Conservation (phyloP, 2,329 filamentous ascomycete species). For the Fusarium kyushuense region DNA sequence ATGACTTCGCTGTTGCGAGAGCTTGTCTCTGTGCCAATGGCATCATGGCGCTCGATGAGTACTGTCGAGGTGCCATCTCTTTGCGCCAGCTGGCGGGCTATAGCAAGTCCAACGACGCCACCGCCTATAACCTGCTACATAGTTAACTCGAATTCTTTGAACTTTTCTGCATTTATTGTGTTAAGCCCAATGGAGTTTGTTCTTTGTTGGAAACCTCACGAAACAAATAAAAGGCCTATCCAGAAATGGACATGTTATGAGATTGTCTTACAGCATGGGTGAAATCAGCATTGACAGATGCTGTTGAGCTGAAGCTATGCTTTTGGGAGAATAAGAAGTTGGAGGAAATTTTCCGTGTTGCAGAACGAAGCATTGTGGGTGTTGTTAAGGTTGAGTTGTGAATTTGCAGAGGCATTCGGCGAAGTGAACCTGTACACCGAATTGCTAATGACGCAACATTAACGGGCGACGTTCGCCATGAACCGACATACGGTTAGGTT, state of each 20-base stretch:
- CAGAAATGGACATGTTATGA: constrained; percentile 2
- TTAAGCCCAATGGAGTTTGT: background rate
- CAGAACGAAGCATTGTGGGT: constrained; percentile 33
- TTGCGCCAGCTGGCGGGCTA: constrained; percentile 78
- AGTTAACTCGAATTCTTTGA: background rate
- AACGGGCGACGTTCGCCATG: background rate
- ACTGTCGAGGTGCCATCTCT: constrained; percentile 74
- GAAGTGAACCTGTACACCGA: constrained; percentile 13
- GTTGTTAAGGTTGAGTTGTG: constrained; percentile 14
- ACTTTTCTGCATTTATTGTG: background rate
- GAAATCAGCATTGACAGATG: constrained; percentile 55
- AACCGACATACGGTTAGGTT: background rate
- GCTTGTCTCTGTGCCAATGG: constrained; percentile 86
- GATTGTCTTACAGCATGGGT: constrained; percentile 58
- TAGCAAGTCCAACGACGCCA: constrained; percentile 81
- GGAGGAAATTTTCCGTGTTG: background rate
- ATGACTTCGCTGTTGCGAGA: constrained; percentile 96
- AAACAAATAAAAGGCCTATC: constrained; percentile 7
- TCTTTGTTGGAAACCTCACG: constrained; percentile 8
- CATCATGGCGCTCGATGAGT: constrained; percentile 82
- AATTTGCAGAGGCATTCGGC: constrained; percentile 12
- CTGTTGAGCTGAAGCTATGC: constrained; percentile 53
- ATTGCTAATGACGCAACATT: constrained; percentile 9
- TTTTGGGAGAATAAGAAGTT: constrained; percentile 21
- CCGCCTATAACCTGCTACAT: constrained; percentile 65